Base-by-base conservation (phyloP, 1,284 basidiomycete species). In the Mycocalia duriaeana region DNA sequence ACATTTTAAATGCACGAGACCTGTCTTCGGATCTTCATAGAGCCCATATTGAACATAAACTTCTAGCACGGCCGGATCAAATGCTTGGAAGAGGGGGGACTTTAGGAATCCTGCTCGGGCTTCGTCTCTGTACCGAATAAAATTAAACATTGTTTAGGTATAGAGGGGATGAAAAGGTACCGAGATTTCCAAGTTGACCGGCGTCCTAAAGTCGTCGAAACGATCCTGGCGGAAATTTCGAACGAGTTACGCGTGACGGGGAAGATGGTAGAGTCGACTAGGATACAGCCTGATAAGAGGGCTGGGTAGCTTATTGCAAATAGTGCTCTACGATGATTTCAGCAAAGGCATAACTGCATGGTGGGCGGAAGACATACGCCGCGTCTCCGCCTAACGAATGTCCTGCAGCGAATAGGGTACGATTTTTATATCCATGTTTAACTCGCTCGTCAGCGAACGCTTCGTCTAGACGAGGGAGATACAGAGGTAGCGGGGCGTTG, bases 351-450 rank as follows among this genome's bases (percentile, higher is more conserved):
- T 20, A 9, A 39, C 4, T 24, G 19, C 20, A 14, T 14, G 18
- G 11, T 6, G 4, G 8, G 19, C 45, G 13, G 23, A 23, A 31
- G 26, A 45, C 53, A 23, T 50, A 60, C 58, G 49, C 49, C n/a
- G 52, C 54, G 44, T 58, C 58, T 11, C 53, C 54, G 13, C 58
- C 57, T 16, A 60, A 51, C 5, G 58, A 60, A 43, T 60, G 58
- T 0, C 58, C 57, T 23, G 57, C 22, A 8, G 48, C 50, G 20
- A 58, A 20, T 16, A 60, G 37, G 14, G 38, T 43, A 6, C 57
- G 52, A 35, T 56, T 50, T 1, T 7, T 31, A n/a, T 53, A 57
- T 1, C 58, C 57, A 22, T 48, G 42, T 22, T 46, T 51, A 20
- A 52, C 28, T 34, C 52, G 44, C 18, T 38, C 25, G 24, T 38